Conservation (phyloP, 2,329 filamentous ascomycete genomes). For the Aspergillus ochraceus region DNA sequence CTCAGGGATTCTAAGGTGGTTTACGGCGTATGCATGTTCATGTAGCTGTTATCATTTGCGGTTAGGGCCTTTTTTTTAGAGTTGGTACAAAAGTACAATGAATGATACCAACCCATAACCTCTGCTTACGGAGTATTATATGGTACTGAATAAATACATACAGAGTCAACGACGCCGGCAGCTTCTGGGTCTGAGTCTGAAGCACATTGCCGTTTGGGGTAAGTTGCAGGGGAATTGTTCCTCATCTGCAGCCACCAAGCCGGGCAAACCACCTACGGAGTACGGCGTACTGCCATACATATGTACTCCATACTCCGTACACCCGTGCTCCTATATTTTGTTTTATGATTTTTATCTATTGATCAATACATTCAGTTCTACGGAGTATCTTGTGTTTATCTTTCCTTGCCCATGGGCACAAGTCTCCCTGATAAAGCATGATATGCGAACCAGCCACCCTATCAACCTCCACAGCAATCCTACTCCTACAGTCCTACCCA, state of each 20-base stretch:
- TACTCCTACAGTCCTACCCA: no score
- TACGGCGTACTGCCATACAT: constrained; percentile 1
- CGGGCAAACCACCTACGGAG: constrained; percentile 1
- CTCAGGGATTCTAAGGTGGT: background rate
- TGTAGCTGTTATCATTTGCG: background rate
- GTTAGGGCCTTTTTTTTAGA: background rate
- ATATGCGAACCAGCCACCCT: no score
- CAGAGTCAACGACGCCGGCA: background rate
- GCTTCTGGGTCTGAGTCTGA: constrained; percentile 8
- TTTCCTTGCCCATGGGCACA: no score
- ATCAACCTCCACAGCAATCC: background rate
- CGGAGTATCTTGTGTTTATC: no score
- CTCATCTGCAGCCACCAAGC: constrained; percentile 22
- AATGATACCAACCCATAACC: background rate
- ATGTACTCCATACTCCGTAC: background rate
- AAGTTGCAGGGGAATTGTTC: constrained; percentile 20
- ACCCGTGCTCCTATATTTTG: background rate
- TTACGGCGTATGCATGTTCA: background rate
- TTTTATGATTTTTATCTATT: no score
- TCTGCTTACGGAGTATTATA: background rate
- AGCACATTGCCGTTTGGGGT: constrained; percentile 19
- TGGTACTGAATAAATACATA: background rate
- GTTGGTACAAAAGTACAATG: background rate
- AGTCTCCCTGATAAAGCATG: no score
- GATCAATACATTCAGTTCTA: no score